A percentile compares a stretch with the other conserved stretches of the same genome.
Conservation (phyloP, 768 basidiomycete genomes). For the Kwoniella shandongensis region DNA sequence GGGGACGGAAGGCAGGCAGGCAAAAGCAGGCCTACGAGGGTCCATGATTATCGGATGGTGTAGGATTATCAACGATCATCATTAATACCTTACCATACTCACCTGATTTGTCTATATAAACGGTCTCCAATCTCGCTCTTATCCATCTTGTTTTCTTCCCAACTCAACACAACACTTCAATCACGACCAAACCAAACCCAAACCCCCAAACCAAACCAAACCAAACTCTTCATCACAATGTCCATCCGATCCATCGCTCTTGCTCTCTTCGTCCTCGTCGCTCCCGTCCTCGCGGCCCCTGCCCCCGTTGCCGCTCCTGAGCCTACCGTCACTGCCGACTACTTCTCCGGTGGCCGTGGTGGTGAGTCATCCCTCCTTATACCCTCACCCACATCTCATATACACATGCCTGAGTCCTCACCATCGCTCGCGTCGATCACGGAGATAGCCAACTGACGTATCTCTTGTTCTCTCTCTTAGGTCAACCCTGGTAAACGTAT, state of each 20-base stretch:
- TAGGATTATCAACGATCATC: no score
- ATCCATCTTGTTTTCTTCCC: no score
- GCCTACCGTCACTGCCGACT: conserved; percentile 1
- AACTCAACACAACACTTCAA: no score
- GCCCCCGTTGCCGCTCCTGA: not conserved
- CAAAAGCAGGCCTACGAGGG: no score
- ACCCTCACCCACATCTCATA: not conserved
- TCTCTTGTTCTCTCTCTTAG: no score
- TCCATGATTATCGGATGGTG: no score
- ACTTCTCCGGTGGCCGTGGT: not conserved
- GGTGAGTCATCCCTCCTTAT: no score
- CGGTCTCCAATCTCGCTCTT: no score
- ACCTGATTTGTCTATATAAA: no score
- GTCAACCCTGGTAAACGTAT: not conserved
- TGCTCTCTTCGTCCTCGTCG: not conserved
- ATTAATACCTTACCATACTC: no score
- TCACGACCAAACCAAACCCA: not conserved
- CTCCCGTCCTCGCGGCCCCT: not conserved
- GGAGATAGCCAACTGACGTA: no score
- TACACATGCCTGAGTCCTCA: not conserved
- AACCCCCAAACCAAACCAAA: not conserved
- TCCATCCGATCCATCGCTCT: not conserved
- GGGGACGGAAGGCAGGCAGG: no score
- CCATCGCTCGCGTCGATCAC: not conserved
- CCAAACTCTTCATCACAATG: conserved; percentile 4